phyloP scores from a whole-genome alignment of 2,329 filamentous ascomycete species.

The Aspergillus novofumigatus region DNA sequence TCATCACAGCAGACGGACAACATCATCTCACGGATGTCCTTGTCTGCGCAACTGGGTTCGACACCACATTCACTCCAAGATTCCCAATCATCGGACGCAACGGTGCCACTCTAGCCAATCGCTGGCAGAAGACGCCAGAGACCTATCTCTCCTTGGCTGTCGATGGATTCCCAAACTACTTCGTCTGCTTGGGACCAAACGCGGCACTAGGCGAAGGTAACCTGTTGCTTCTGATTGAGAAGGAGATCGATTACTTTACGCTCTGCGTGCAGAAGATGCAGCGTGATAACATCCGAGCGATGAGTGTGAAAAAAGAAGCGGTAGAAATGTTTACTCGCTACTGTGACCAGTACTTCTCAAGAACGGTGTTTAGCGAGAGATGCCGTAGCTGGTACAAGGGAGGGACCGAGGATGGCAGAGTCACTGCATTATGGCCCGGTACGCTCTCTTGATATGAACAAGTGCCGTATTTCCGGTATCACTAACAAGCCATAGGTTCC shows the following conservation, averaged over 20 bases:
- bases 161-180: constrained; percentile 34
- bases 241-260: constrained; percentile 31
- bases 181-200: constrained; percentile 32
- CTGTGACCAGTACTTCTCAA: constrained; percentile 33
- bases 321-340: constrained; percentile 27
- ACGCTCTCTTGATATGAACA: constrained; percentile 2
- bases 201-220: constrained; percentile 31
- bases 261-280: constrained; percentile 33
- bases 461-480: not conserved
- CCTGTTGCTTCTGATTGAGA: constrained; percentile 32
- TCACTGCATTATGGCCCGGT: constrained; percentile 36
- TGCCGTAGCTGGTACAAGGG: constrained; percentile 40
- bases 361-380: constrained; percentile 31
- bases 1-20: constrained; percentile 32
- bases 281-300: constrained; percentile 30
- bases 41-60: constrained; percentile 37
- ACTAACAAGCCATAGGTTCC: constrained; percentile 20
- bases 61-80: constrained; percentile 32
- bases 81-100: constrained; percentile 32
- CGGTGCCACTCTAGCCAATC: constrained; percentile 23
- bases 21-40: constrained; percentile 33
- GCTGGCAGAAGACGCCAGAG: constrained; percentile 30
- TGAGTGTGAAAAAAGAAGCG: constrained; percentile 22
- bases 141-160: constrained; percentile 34
- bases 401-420: constrained; percentile 26